Conservation (phyloP, 345 rosid genomes). For the Hevea brasiliensis region DNA sequence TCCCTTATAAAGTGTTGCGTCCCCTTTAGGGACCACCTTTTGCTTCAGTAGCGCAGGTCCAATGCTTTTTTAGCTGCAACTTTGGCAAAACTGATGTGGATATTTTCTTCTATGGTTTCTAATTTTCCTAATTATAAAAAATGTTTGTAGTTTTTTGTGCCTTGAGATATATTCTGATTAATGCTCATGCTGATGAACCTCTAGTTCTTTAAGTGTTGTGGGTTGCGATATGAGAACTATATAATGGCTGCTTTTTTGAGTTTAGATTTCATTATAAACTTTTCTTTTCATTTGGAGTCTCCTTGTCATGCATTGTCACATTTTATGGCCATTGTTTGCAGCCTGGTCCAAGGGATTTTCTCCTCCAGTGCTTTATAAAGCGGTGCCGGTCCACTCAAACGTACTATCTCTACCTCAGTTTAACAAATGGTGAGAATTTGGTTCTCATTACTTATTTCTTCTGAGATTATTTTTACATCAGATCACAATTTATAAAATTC, state of each 20-base stretch:
- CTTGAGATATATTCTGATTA: background rate
- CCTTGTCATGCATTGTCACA: background rate
- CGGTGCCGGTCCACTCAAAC: constrained; percentile 34
- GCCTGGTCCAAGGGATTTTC: constrained; percentile 37
- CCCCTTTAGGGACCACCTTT: constrained; percentile 23
- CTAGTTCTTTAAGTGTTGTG: background rate
- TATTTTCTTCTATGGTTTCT: constrained; percentile 6
- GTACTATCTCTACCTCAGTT: constrained; percentile 28
- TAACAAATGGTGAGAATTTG: constrained; percentile 31
- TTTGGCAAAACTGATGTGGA: background rate
- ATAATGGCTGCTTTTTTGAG: background rate
- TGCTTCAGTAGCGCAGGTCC: constrained; percentile 17
- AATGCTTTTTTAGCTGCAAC: background rate
- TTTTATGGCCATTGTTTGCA: constrained; percentile 17
- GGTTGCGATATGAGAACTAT: constrained; percentile 1
- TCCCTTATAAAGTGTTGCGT: background rate
- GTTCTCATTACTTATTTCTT: background rate
- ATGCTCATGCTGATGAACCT: background rate
- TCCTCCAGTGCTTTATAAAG: constrained; percentile 36
- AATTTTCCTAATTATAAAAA: background rate
- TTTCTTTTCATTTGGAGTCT: constrained; percentile 7
- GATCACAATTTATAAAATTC: background rate
- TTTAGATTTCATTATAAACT: constrained; percentile 8
- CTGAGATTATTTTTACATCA: too few relatives aligned
- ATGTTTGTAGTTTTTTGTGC: background rate